A percentile compares a stretch with the other conserved stretches of the same genome.
These are phyloP conservation scores for Cyclostephanos invisitatus DNA, from an alignment of 108 stramenopile species.

Conservation along the genomic window DNA sequence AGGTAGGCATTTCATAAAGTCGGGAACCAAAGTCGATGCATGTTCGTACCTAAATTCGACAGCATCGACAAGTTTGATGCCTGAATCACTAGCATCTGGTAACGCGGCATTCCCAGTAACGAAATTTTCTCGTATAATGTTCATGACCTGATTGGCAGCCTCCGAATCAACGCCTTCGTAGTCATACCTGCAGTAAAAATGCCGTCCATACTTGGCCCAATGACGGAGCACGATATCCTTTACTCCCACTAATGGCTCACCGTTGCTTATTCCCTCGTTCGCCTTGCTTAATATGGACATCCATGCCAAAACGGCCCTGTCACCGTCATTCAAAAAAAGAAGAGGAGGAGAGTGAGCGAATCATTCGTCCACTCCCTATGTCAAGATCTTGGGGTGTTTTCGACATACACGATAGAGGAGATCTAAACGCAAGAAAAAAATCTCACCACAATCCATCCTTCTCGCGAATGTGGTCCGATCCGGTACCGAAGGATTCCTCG, in stretches of 20 bases:
- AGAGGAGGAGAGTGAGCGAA: neutral
- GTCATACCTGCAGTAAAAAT: slow-evolving; percentile 98
- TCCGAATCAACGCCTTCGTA: slow-evolving; percentile 95
- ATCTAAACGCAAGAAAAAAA: neutral
- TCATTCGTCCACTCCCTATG: no score
- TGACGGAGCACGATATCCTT: slow-evolving; percentile 90
- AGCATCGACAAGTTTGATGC: slow-evolving; percentile 63
- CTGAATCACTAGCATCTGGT: slow-evolving; percentile 47
- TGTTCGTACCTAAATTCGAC: slow-evolving; percentile 70
- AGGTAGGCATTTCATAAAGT: neutral
- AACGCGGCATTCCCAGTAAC: slow-evolving; percentile 57
- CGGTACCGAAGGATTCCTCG: slow-evolving; percentile 99
- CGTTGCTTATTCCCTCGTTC: slow-evolving; percentile 68
- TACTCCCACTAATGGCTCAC: slow-evolving; percentile 75
- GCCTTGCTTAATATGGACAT: slow-evolving; percentile 94
- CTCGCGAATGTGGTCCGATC: slow-evolving; percentile 97
- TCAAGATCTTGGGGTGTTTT: neutral
- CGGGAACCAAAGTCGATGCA: neutral
- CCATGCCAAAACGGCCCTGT: slow-evolving; percentile 96
- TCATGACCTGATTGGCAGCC: slow-evolving; percentile 89
- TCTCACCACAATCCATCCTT: slow-evolving; percentile 95
- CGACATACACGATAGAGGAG: no score
- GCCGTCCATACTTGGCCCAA: slow-evolving; percentile 96
- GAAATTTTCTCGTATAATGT: slow-evolving; percentile 69
- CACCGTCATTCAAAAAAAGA: neutral